phyloP scores from a whole-genome alignment of 2,329 filamentous ascomycete species.

The Sporothrix globosa region DNA sequence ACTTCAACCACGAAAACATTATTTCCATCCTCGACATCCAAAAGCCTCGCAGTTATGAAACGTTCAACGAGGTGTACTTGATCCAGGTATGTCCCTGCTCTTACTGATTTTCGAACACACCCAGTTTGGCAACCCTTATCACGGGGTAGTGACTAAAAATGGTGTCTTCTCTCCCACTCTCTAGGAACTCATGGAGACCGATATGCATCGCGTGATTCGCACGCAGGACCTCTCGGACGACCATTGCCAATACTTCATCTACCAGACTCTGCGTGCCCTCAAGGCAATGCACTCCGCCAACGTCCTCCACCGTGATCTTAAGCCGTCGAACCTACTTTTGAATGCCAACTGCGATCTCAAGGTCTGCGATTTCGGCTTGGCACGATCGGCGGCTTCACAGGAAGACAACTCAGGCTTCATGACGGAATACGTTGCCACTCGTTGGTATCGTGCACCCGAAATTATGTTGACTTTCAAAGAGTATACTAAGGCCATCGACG shows the following conservation, averaged over 20 bases:
- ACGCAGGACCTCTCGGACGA: conserved; percentile 98
- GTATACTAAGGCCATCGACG: conserved; percentile 99
- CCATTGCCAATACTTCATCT: conserved; percentile 99
- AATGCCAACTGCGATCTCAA: conserved; percentile 99
- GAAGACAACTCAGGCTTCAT: conserved; percentile 99
- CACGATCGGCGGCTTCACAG: conserved; percentile 91
- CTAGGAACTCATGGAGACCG: conserved; percentile 97
- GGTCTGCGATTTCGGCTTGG: conserved; percentile 97
- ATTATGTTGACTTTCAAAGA: conserved; percentile 99
- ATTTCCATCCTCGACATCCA: conserved; percentile 99
- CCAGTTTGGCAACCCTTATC: not conserved
- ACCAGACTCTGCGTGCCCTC: conserved; percentile 94
- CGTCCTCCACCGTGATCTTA: conserved; percentile 94
- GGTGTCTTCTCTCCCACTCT: not conserved
- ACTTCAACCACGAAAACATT: conserved; percentile 99
- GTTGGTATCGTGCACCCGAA: conserved; percentile 98
- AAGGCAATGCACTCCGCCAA: conserved; percentile 99
- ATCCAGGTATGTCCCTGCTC: conserved; percentile 70
- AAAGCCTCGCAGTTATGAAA: conserved; percentile 93
- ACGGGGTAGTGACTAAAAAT: conserved; percentile 33
- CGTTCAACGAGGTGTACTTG: conserved; percentile 96
- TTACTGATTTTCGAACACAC: not conserved
- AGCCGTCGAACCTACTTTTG: conserved; percentile 93
- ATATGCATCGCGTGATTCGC: conserved; percentile 98
- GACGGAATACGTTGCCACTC: conserved; percentile 99